phyloP scores from a whole-genome alignment of 441 rosid genomes.

The Sinapis alba region DNA sequence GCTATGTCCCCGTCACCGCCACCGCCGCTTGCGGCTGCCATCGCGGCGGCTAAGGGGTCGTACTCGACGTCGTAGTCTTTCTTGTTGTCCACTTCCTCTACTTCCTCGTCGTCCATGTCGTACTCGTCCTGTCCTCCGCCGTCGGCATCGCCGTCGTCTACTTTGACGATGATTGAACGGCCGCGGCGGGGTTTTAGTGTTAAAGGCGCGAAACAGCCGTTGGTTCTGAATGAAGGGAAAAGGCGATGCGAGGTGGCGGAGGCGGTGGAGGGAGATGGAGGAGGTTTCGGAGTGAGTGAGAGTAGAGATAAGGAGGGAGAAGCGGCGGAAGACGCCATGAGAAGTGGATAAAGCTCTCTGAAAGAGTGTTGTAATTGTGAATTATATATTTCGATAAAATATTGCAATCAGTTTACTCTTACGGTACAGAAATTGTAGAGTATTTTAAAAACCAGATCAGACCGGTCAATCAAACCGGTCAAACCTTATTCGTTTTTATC shows the following conservation, averaged over 20 bases:
- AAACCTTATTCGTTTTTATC: not conserved
- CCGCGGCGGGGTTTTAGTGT: slow-evolving; percentile 36
- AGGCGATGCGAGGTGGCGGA: slow-evolving; percentile 26
- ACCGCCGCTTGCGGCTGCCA: slow-evolving; percentile 28
- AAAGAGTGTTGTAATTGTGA: slow-evolving; percentile 23
- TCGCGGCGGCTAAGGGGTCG: slow-evolving; percentile 55
- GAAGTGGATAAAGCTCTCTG: slow-evolving; percentile 34
- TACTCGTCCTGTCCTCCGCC: slow-evolving; percentile 67
- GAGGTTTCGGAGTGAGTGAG: slow-evolving; percentile 25
- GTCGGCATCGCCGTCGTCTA: slow-evolving; percentile 78
- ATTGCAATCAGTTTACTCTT: too few species aligned
- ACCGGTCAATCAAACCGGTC: not conserved
- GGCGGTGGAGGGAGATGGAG: slow-evolving; percentile 18
- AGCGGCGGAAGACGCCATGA: slow-evolving; percentile 35
- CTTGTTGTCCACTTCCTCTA: slow-evolving; percentile 86
- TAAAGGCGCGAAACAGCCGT: slow-evolving; percentile 32
- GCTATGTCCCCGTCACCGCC: slow-evolving; percentile 62
- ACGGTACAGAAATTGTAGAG: not conserved
- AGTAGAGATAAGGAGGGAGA: slow-evolving; percentile 31
- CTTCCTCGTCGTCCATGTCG: slow-evolving; percentile 82
- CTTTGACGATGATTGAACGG: slow-evolving; percentile 54
- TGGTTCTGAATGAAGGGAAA: slow-evolving; percentile 23
- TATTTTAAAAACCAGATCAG: not conserved
- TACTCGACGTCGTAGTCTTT: slow-evolving; percentile 89
- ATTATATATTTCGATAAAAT: slow-evolving; percentile 26